A percentile compares a stretch with the other conserved stretches of the same genome.
phyloP scores from a whole-genome alignment of 768 basidiomycete species.

The Pleurotus pulmonarius region DNA sequence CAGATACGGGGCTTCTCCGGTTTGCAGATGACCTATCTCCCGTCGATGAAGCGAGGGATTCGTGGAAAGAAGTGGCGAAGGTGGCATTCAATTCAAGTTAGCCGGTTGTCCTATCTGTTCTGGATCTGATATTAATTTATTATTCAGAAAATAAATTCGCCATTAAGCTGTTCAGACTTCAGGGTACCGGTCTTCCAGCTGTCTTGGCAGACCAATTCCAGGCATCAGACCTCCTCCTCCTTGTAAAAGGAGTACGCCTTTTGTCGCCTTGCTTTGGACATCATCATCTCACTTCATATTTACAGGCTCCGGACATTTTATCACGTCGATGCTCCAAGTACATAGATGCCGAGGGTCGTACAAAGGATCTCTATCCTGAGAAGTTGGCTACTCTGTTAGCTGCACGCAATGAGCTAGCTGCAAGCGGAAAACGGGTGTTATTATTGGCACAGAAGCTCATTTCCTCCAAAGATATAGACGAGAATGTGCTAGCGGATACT shows the following conservation, averaged over 20 bases:
- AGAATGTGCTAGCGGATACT: conserved; percentile 18
- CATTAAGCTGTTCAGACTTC: conserved; percentile 35
- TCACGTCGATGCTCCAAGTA: conserved; percentile 35
- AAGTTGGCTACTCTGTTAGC: conserved; percentile 25
- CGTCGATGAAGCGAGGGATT: conserved; percentile 20
- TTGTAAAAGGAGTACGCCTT: conserved; percentile 34
- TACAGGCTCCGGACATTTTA: conserved; percentile 48
- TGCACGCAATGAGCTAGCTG: conserved; percentile 45
- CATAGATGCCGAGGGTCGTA: conserved; percentile 31
- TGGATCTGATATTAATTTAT: background rate
- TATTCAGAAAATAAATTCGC: conserved; percentile 46
- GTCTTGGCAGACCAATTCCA: conserved; percentile 11
- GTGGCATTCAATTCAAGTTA: conserved; percentile 41
- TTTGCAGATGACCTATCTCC: conserved; percentile 36
- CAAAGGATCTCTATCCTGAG: conserved; percentile 25
- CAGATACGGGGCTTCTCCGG: conserved; percentile 51
- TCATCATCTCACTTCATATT: background rate
- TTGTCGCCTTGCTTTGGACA: too few species aligned
- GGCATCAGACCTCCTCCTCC: conserved; percentile 26
- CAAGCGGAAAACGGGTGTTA: conserved; percentile 59
- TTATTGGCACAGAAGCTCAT: conserved; percentile 47
- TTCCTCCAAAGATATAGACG: conserved; percentile 24
- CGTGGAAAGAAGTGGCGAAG: conserved; percentile 33
- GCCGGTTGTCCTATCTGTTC: too few species aligned
- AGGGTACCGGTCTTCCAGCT: background rate